These are phyloP conservation scores for Sapria himalayana DNA, from an alignment of 345 rosid genomes.

Conservation along the genomic window DNA sequence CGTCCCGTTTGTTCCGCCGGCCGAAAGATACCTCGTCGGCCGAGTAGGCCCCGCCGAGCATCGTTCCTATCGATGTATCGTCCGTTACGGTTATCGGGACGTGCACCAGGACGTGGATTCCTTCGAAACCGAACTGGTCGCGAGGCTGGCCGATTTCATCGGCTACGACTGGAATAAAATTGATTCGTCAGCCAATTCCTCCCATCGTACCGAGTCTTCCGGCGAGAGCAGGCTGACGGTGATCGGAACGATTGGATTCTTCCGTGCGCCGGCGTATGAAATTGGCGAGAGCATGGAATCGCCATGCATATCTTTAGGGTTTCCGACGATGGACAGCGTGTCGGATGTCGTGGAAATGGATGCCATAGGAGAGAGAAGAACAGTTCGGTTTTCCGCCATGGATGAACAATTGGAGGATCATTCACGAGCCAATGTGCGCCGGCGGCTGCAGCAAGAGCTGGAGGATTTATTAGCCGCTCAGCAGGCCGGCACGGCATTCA, in stretches of 20 bases:
- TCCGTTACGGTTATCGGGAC: conserved; percentile 85
- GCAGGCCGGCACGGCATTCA: conserved; percentile 74
- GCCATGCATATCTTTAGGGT: conserved; percentile 50
- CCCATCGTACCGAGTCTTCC: conserved; percentile 25
- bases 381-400: conserved; percentile 61
- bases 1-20: conserved; percentile 70
- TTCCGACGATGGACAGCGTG: conserved; percentile 42
- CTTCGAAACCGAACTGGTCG: conserved; percentile 60
- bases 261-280: conserved; percentile 28
- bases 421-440: conserved; percentile 10
- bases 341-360: conserved; percentile 58
- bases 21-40: conserved; percentile 81
- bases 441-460: conserved; percentile 37
- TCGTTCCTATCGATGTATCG: conserved; percentile 75
- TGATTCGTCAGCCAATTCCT: conserved; percentile 6
- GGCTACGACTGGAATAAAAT: conserved; percentile 34
- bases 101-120: conserved; percentile 87
- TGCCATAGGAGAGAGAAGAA: conserved; percentile 19
- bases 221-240: conserved; percentile 55
- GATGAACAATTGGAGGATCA: conserved; percentile 26
- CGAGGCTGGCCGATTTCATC: conserved; percentile 51
- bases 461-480: conserved; percentile 48
- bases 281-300: conserved; percentile 40
- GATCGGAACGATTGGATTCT: conserved; percentile 35
- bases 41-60: conserved; percentile 83